Evolutionary conservation across 2,329 filamentous ascomycete species (phyloP), one percentile per base, ranked within the genome.

Genomic region (Blastomyces gilchristii): DNA sequence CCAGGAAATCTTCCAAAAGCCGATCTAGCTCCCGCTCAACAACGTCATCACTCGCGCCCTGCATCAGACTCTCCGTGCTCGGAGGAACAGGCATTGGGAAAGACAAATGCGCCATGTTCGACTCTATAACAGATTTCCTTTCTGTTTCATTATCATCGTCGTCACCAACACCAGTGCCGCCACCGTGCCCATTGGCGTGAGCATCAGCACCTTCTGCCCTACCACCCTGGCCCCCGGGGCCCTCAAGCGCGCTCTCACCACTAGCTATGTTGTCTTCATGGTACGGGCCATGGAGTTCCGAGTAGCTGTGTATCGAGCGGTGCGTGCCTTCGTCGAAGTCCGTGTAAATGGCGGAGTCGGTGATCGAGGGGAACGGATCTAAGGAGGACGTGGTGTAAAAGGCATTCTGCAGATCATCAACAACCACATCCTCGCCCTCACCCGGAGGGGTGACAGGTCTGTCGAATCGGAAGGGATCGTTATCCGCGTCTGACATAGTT

Each of bases 331-430:
- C 22, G n/a, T 85, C 80, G 76, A 75, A 73, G 37, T 70, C 70
- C 76, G 81, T 62, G 74, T 83, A 62, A 73, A 75, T 39, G 71
- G 74, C 8, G 74, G 83, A 68, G 72, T 80, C 28, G 76, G 82
- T 7, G 66, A 78, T 41, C 69, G 75, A 6, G 67, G 81, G 11
- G 79, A 81, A 67, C 56, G 75, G 58, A 62, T 77, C 41, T 79
- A 81, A 60, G 60, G 67, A 25, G 64, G 64, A 34, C 62, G 58
- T 18, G 64, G 47, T 50, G 22, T 22, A 50, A 22, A 14, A 50
- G 22, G 22, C 4, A 28, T 11, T 50, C 12, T 25, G 47, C 4
- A 43, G 41, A 14, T 43, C 41, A 18, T 43, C 41, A 4, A 16
- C 41, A 3, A 63, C 11, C 61, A 53, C 34, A 31, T 28, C 14